Conservation (phyloP, 2,329 filamentous ascomycete genomes). For the Dothistroma septosporum region DNA sequence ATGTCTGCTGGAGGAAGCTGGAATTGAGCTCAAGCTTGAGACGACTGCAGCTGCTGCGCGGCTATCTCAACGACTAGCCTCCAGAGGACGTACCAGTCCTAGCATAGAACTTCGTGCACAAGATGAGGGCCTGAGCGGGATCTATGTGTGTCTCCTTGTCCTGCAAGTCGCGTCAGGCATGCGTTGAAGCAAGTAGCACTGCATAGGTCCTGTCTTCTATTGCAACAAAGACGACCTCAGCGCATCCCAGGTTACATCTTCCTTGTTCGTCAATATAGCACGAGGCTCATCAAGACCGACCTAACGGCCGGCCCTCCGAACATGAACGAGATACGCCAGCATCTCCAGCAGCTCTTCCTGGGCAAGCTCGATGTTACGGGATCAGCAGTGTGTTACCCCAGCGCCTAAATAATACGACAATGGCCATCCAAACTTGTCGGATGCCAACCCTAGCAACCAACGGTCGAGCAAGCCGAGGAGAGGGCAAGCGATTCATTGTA, state of each 20-base stretch:
- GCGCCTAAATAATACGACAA: not conserved
- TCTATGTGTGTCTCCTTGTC: not conserved
- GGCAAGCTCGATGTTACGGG: not conserved
- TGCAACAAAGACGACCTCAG: too few species aligned
- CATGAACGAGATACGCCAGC: not conserved
- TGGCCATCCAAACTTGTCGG: not conserved
- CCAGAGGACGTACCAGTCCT: too few species aligned
- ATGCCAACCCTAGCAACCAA: not conserved
- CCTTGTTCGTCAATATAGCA: too few species aligned
- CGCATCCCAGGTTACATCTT: too few species aligned
- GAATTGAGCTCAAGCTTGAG: not conserved
- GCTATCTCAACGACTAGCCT: not conserved
- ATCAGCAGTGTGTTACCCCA: not conserved
- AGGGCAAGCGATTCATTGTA: not conserved
- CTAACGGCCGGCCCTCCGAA: not conserved
- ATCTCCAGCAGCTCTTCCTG: not conserved
- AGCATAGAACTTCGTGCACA: too few species aligned
- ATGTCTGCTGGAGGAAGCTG: not conserved
- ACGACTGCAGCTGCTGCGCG: not conserved
- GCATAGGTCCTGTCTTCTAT: not conserved
- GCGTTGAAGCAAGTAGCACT: not conserved
- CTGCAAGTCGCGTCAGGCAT: not conserved
- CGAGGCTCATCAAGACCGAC: too few species aligned
- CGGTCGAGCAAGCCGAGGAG: not conserved
- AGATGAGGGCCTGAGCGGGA: not conserved